Conservation (phyloP, 1,284 basidiomycete genomes). For the Puccinia hordei region DNA sequence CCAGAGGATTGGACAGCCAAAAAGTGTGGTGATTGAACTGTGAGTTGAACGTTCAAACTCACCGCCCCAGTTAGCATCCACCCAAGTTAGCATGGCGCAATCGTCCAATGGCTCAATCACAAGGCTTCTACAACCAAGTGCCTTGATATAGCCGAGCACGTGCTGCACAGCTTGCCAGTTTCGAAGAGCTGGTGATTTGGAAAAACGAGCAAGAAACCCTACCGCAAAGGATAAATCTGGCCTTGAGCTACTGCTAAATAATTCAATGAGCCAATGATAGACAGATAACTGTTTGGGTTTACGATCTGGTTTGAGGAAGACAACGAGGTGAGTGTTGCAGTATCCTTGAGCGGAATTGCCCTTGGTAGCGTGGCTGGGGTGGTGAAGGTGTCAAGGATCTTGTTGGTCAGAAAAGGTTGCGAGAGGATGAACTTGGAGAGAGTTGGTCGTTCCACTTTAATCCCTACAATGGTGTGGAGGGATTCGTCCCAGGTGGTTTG, state of each 20-base stretch:
- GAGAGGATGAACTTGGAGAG: not conserved
- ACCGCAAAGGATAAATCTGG: not conserved
- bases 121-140: not conserved
- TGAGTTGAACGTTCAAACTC: not conserved
- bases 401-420: not conserved
- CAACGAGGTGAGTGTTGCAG: not conserved
- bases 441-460: not conserved
- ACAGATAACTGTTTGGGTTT: slow-evolving; percentile 3
- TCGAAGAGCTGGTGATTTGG: not conserved
- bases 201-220: not conserved
- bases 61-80: too few species aligned
- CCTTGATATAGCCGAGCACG: slow-evolving; percentile 12
- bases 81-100: too few species aligned
- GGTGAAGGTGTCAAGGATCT: not conserved
- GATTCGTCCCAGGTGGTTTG: not conserved
- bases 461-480: not conserved
- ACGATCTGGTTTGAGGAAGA: not conserved
- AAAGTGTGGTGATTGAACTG: not conserved
- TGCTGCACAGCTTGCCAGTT: not conserved
- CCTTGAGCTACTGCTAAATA: not conserved
- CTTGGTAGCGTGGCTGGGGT: not conserved
- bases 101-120: not conserved
- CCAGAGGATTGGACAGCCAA: not conserved
- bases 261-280: slow-evolving; percentile 7
- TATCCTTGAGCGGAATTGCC: not conserved